Conservation (phyloP, 805 yeast species). For the Kuraishia molischiana region DNA sequence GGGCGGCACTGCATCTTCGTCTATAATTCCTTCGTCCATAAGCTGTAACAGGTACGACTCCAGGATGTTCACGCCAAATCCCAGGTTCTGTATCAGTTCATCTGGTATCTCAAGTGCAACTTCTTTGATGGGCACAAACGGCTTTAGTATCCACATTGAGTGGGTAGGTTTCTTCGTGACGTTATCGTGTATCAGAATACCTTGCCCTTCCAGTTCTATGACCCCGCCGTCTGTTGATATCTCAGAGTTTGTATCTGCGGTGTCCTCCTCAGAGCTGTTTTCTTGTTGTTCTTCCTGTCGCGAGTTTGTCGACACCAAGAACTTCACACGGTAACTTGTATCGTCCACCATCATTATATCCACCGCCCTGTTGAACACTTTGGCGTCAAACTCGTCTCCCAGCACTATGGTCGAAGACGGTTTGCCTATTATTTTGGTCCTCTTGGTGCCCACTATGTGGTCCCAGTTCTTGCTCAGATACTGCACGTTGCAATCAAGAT, state of each 20-base stretch:
- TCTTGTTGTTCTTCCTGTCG: conserved; percentile 6
- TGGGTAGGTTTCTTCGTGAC: conserved; percentile 54
- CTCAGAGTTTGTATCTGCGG: conserved; percentile 11
- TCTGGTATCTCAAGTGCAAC: conserved; percentile 62
- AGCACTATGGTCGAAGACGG: conserved; percentile 56
- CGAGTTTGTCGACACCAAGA: conserved; percentile 14
- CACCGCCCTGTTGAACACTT: conserved; percentile 62
- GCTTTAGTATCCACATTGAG: conserved; percentile 90
- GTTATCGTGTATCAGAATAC: conserved; percentile 66
- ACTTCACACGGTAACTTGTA: conserved; percentile 68
- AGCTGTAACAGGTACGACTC: conserved; percentile 61
- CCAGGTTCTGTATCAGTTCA: conserved; percentile 62
- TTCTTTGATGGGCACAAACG: conserved; percentile 53
- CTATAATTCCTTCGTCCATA: conserved; percentile 53
- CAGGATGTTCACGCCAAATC: conserved; percentile 83
- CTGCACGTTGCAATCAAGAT: conserved; percentile 66
- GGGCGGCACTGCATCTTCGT: conserved; percentile 59
- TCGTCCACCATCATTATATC: conserved; percentile 65
- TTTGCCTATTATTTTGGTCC: conserved; percentile 39
- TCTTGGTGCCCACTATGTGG: conserved; percentile 58
- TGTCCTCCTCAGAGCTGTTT: background rate
- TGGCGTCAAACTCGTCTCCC: conserved; percentile 55
- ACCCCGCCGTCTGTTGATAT: conserved; percentile 46
- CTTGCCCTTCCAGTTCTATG: conserved; percentile 87
- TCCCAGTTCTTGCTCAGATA: conserved; percentile 77